A percentile compares a stretch with the other conserved stretches of the same genome.
These are phyloP conservation scores for Termitomyces sp. DNA, from an alignment of 768 basidiomycete species.

Conservation along the genomic window DNA sequence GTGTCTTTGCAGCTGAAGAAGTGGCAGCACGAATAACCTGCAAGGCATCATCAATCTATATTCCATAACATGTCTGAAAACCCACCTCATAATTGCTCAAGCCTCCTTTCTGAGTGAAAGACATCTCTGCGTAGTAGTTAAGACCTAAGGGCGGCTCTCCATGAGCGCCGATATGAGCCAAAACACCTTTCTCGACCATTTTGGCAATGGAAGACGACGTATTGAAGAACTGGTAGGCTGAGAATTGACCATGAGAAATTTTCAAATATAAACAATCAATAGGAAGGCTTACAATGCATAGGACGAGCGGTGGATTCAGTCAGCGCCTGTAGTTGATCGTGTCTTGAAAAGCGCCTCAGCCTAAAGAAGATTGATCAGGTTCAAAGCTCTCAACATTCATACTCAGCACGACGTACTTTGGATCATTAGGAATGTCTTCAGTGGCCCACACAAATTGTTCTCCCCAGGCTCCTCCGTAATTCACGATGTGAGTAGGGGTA, in stretches of 20 bases:
- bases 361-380: conserved; percentile 29
- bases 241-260: conserved; percentile 7
- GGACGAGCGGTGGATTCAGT: conserved; percentile 64
- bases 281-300: conserved; percentile 43
- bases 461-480: conserved; percentile 72
- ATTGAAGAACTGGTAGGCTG: conserved; percentile 68
- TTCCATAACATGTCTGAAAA: neutral
- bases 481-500: conserved; percentile 75
- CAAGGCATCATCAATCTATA: neutral
- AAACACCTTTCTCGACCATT: conserved; percentile 64
- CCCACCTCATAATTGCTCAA: conserved; percentile 68
- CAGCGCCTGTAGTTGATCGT: conserved; percentile 60
- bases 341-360: conserved; percentile 60
- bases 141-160: conserved; percentile 70
- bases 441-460: conserved; percentile 70
- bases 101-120: conserved; percentile 61
- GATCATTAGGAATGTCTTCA: conserved; percentile 62
- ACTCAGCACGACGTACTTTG: conserved; percentile 47
- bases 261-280: neutral
- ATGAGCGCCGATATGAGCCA: conserved; percentile 70
- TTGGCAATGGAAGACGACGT: conserved; percentile 66
- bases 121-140: conserved; percentile 80
- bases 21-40: conserved; percentile 73
- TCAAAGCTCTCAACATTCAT: conserved; percentile 13
- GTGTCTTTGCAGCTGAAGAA: conserved; percentile 58